phyloP scores from a whole-genome alignment of 305 asterid species.

The Rubia balearica region DNA sequence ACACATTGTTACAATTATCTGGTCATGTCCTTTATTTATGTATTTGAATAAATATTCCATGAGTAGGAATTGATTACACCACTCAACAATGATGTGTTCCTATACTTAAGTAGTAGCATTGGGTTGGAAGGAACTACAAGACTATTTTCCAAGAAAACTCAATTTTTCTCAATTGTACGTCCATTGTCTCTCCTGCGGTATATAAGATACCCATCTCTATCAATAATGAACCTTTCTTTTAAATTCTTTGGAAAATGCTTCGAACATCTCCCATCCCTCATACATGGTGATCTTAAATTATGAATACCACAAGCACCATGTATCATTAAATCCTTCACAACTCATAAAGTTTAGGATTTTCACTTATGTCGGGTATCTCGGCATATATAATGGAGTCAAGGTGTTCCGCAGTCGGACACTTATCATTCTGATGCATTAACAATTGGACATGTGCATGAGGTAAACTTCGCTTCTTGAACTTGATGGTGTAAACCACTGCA shows the following conservation, averaged over 20 bases:
- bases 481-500: no score
- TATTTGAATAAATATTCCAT: not conserved
- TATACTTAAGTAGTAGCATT: not conserved
- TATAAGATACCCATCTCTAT: not conserved
- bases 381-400: not conserved
- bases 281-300: not conserved
- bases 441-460: not conserved
- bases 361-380: not conserved
- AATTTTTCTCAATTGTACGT: not conserved
- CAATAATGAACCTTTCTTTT: not conserved
- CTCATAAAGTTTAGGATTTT: not conserved
- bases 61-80: not conserved
- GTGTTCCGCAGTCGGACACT: not conserved
- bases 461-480: not conserved
- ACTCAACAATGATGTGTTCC: constrained; percentile 1
- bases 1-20: not conserved
- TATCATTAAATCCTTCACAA: not conserved
- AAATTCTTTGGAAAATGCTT: not conserved
- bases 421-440: not conserved
- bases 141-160: not conserved
- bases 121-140: not conserved
- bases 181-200: not conserved
- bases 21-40: not conserved
- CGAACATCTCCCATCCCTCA: not conserved
- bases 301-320: not conserved